phyloP scores from a whole-genome alignment of 2,329 filamentous ascomycete species.

The Rutstroemia sp. region DNA sequence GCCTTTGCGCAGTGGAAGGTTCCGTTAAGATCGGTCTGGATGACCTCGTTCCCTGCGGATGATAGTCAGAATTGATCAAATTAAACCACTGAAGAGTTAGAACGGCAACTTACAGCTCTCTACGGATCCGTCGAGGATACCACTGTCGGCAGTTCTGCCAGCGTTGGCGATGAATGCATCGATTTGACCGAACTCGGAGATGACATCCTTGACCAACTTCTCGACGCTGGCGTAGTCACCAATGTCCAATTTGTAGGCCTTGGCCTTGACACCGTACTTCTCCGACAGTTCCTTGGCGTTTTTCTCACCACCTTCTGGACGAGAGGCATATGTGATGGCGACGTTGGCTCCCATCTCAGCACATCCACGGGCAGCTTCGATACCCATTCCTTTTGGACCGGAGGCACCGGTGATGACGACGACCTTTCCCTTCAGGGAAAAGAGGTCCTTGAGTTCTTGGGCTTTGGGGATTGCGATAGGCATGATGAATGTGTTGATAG shows the following conservation, averaged over 20 bases:
- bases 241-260: conserved; percentile 60
- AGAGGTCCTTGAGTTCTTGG: conserved; percentile 50
- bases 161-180: conserved; percentile 64
- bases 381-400: conserved; percentile 60
- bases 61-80: background rate
- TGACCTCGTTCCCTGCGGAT: conserved; percentile 42
- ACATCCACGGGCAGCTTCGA: conserved; percentile 57
- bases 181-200: conserved; percentile 63
- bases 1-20: conserved; percentile 62
- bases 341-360: conserved; percentile 58
- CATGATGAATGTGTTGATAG: conserved; percentile 35
- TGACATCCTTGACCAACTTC: conserved; percentile 47
- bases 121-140: conserved; percentile 60
- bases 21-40: conserved; percentile 60
- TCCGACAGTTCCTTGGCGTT: conserved; percentile 54
- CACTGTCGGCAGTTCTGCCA: conserved; percentile 60
- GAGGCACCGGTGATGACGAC: conserved; percentile 56
- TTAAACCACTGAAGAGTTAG: no score
- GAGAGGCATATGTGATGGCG: conserved; percentile 60
- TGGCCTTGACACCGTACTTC: conserved; percentile 56
- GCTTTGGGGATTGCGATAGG: conserved; percentile 50
- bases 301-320: conserved; percentile 54
- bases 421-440: conserved; percentile 54
- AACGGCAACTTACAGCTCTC: conserved; percentile 42
- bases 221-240: conserved; percentile 46